phyloP scores from a whole-genome alignment of 371 early-diverging fungal species.

The Encephalitozoon cuniculi region DNA sequence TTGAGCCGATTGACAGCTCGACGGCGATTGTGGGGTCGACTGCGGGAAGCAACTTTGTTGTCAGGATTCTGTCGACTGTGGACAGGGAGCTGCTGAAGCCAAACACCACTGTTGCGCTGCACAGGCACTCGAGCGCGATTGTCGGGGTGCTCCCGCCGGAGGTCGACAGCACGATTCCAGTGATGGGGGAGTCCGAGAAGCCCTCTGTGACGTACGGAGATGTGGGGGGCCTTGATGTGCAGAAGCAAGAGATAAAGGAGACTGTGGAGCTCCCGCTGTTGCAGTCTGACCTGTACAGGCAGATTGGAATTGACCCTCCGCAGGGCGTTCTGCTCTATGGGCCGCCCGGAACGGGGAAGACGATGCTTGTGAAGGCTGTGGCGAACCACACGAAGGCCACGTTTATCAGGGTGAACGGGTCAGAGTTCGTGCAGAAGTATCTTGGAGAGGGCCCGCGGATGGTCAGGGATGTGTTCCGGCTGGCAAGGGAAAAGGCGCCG shows the following conservation, averaged over 20 bases:
- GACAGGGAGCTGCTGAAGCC: conserved; percentile 95
- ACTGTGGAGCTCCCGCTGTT: conserved; percentile 91
- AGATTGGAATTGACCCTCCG: conserved; percentile 88
- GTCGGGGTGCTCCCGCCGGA: conserved; percentile 64
- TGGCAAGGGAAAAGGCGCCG: conserved; percentile 71
- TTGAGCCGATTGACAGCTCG: conserved; percentile 91
- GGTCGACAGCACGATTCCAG: conserved; percentile 60
- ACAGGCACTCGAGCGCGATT: conserved; percentile 92
- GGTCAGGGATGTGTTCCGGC: conserved; percentile 62
- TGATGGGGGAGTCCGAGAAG: conserved; percentile 57
- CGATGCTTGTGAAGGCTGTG: conserved; percentile 93
- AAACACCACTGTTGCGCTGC: conserved; percentile 85
- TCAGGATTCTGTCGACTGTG: conserved; percentile 87
- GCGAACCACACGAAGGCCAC: conserved; percentile 73
- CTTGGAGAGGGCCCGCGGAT: conserved; percentile 77
- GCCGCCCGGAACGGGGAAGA: conserved; percentile 97
- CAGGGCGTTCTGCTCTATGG: conserved; percentile 86
- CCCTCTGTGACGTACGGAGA: conserved; percentile 81
- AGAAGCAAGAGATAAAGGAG: conserved; percentile 87
- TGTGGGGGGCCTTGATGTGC: conserved; percentile 90
- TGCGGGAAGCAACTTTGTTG: conserved; percentile 84
- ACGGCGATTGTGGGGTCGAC: conserved; percentile 94
- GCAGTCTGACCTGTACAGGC: conserved; percentile 84
- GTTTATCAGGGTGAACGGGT: conserved; percentile 77
- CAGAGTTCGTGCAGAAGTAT: conserved; percentile 82